Base-by-base conservation (phyloP, 805 yeast genomes). In the Citeromyces nyonsensis region DNA sequence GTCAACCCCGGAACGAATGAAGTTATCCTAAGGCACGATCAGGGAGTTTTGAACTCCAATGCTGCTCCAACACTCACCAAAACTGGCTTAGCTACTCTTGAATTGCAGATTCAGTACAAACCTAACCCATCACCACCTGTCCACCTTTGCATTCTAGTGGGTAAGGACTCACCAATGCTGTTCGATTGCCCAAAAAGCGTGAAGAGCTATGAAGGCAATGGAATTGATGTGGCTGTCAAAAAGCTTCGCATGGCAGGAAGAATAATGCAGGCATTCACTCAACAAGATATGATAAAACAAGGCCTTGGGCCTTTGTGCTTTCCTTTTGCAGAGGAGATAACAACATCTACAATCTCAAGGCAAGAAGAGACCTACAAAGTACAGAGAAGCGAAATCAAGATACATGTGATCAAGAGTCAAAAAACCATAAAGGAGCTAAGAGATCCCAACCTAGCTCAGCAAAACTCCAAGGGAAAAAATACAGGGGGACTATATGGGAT, bases 261-360 rank as follows among this genome's bases (percentile, higher is more conserved):
- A 42, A 52, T 86, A 52, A 82, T 83, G 94, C 88, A 83, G 44
- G 93, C 95, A 1, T 85, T 68, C 51, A 86, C 96, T 0, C 74
- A 73, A 43, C 96, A 86, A 42, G 95, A 85, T 47, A 83, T 88
- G 94, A 51, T 72, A 33, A 57, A 76, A 26, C 66, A 70, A 30
- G 86, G 91, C 0, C 69, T 82, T 46, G 93, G 95, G 8, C 69
- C 74, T 40, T 59, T 96, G 38, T 63, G 80, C 4, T 84, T 84
- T 52, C 70, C 71, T 38, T 79, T 84, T 40, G 73, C 63, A 2
- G 20, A 24, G 12, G 94, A 86, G 43, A 67, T 62, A 38, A 49
- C 62, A 4, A 51, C 52, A 10, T 72, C 72, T 35, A 69, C 88
- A 0, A 54, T 70, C 4, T 64, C 71, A 24, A 45, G 44, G 24